Base-by-base conservation (phyloP, 805 yeast species). In the Candida germanica region DNA sequence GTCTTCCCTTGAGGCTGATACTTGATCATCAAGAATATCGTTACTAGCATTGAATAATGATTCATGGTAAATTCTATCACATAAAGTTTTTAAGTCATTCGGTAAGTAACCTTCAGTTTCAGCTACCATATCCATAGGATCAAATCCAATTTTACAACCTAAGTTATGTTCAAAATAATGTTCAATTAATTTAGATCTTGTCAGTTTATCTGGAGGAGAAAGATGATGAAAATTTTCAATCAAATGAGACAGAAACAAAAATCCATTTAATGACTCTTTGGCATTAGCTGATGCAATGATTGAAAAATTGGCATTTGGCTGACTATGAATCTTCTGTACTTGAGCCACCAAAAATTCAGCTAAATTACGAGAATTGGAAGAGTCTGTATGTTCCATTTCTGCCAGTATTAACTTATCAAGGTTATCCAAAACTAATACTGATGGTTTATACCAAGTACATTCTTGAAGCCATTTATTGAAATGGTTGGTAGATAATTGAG, bases 91-190 rank as follows among this genome's bases (percentile, higher is more conserved):
- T 40, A 91, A 54, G 56, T 91, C 98, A 17, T 79, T 77, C 0
- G 97, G 95, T 19, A 86, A 74, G 54, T 82, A 91, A 0, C 98
- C 98, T 49, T 91, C 98, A 0, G 95, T 84, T 35, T 81, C 91
- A 24, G 75, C 58, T 44, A 66, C 72, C 44, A 66, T 54, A 39
- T 68, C 73, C 71, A 66, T 59, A 4, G 65, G 53, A 22, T 73
- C 68, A 17, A 72, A 55, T 3, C 53, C 53, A 3, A 81, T 48
- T n/a, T 42, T 33, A 33, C 69, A 56, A 1, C 50, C 49, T 14
- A 64, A 48, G 14, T 49, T 42, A 9, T 55, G 42, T 4, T 35
- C 36, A 12, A 66, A 43, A 27, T 76, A 73, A 25, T 62, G 62
- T 10, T 58, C 46, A 24, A 83, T 36, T 11, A 83, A 59, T 20